Percentiles rank a stretch among this genome's conserved stretches.
These are phyloP conservation scores for Candida insectorum DNA, from an alignment of 805 yeast genomes.

Conservation along the genomic window DNA sequence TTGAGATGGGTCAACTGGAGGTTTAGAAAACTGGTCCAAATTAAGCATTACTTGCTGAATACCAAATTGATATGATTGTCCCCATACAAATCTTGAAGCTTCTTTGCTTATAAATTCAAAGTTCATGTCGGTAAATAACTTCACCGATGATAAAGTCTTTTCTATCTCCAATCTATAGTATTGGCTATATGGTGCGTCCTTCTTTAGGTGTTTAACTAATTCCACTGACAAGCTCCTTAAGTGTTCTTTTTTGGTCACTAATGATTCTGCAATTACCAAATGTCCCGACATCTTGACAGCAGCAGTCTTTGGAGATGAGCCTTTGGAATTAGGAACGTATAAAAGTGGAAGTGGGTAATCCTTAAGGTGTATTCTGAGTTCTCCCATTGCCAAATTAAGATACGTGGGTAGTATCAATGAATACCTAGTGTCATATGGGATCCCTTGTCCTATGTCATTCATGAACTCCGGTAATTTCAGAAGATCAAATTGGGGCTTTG, in stretches of 20 bases:
- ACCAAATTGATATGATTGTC: slow-evolving; percentile 79
- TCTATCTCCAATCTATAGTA: slow-evolving; percentile 62
- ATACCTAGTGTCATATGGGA: slow-evolving; percentile 67
- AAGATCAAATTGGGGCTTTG: slow-evolving; percentile 25
- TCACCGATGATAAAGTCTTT: slow-evolving; percentile 73
- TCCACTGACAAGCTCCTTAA: slow-evolving; percentile 57
- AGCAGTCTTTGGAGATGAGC: not conserved
- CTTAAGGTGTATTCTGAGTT: slow-evolving; percentile 66
- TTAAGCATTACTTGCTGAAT: slow-evolving; percentile 74
- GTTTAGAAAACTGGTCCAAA: slow-evolving; percentile 82
- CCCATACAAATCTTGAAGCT: slow-evolving; percentile 77
- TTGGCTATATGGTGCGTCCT: slow-evolving; percentile 5
- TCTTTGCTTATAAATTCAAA: slow-evolving; percentile 51
- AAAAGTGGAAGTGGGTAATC: slow-evolving; percentile 86
- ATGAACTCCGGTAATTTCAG: slow-evolving; percentile 56
- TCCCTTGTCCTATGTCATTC: slow-evolving; percentile 74
- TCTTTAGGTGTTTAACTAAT: slow-evolving; percentile 4
- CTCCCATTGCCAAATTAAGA: slow-evolving; percentile 54
- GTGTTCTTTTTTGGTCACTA: slow-evolving; percentile 47
- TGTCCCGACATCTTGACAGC: slow-evolving; percentile 51
- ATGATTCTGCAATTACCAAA: slow-evolving; percentile 64
- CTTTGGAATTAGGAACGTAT: slow-evolving; percentile 54
- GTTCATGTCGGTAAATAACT: slow-evolving; percentile 60
- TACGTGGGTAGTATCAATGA: slow-evolving; percentile 66
- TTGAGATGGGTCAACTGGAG: slow-evolving; percentile 82